Base-by-base conservation (phyloP, 2,329 filamentous ascomycete species). In the Allantophomopsis cytisporea region DNA sequence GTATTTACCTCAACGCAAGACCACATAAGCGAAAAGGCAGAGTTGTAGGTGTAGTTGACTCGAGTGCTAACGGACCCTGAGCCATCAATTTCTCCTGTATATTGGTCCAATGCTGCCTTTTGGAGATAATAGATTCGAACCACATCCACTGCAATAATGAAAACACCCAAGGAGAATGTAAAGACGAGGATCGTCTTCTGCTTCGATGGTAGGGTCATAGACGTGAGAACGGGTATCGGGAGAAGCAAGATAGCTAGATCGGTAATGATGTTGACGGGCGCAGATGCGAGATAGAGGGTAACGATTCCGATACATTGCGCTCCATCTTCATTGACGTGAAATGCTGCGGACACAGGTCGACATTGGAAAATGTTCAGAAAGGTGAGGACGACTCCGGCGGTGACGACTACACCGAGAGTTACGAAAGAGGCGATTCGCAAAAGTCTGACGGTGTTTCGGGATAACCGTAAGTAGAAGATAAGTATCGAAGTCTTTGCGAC, bases 21-120 rank as follows among this genome's bases (percentile, higher is more conserved):
- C 89, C 88, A 96, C 83, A 94, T 89, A 54, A 93, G 80, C 0
- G 85, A 84, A 5, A 87, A 62, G 1, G 85, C 85, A 1, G 84
- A 83, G 53, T 89, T 87, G 78, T 76, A 84, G 40, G 70, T 62
- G 50, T 76, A 77, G 42, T 76, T 64, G 2, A 58, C 51, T 34
- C 67, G 66, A 34, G 63, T 64, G 7, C 71, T 72, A 39, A 76
- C 35, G 16, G 5, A 5, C 14, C 14, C 13, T 14, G n/a, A n/a
- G 13, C n/a, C 18, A 18, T 31, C 28, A 10, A 16, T n/a, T 5
- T 12, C 23, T n/a, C 14, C 16, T 15, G 21, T 16, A 7, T 2
- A 11, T 20, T n/a, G 13, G 23, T 38, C 36, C n/a, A 23, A 14
- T 5, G 36, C 23, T n/a, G 45, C 41, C 35, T 38, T 73, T 54